Conservation (phyloP, 345 rosid genomes). For the Cochlearia excelsa region DNA sequence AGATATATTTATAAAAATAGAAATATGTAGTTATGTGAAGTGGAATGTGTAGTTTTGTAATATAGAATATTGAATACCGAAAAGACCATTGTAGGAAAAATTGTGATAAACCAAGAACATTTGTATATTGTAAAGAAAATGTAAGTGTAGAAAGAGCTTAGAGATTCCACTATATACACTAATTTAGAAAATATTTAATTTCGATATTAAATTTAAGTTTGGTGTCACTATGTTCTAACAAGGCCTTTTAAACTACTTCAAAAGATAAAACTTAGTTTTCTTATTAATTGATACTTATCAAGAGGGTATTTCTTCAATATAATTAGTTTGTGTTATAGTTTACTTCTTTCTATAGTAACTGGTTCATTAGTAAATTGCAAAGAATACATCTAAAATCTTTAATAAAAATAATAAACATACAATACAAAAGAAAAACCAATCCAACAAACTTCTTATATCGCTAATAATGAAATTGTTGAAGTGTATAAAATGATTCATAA, state of each 20-base stretch:
- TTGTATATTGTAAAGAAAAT: neutral
- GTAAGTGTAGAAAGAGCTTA: neutral
- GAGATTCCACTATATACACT: neutral
- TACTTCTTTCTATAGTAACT: neutral
- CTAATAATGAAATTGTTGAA: too few species aligned
- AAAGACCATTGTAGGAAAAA: too few species aligned
- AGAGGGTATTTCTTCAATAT: neutral
- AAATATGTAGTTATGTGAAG: too few species aligned
- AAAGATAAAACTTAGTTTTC: neutral
- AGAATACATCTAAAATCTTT: neutral
- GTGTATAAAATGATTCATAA: neutral
- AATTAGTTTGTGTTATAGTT: neutral
- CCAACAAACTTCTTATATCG: too few species aligned
- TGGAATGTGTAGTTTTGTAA: too few species aligned
- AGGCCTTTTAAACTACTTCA: neutral
- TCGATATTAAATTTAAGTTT: neutral
- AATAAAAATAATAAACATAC: neutral
- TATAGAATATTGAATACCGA: too few species aligned
- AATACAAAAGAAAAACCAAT: too few species aligned
- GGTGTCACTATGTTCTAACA: neutral
- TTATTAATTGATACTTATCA: neutral
- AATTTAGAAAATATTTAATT: neutral
- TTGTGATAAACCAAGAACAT: neutral
- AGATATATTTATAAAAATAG: too few species aligned
- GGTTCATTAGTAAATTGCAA: too few species aligned